Evolutionary conservation across 768 basidiomycete species (phyloP).

Genomic region (Boletus reticuloceps): DNA sequence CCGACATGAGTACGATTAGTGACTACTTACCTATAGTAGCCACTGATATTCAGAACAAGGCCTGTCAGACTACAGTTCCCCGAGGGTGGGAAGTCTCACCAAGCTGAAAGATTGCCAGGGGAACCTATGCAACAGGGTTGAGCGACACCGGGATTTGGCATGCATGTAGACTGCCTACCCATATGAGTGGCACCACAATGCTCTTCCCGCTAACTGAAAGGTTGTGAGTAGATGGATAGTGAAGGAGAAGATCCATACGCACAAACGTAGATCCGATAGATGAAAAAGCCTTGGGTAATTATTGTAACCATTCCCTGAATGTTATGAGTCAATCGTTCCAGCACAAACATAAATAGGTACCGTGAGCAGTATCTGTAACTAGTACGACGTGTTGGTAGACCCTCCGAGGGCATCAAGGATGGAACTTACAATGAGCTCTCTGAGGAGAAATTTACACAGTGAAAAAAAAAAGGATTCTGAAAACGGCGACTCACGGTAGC

Average conservation of each 20-base stretch:
- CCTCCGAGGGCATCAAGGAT: not conserved
- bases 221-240: not conserved
- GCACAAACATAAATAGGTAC: not conserved
- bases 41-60: not conserved
- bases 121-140: not conserved
- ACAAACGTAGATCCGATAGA: constrained; percentile 4
- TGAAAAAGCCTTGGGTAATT: not conserved
- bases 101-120: constrained; percentile 1
- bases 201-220: constrained; percentile 3
- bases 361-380: constrained; percentile 5
- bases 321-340: too few species aligned
- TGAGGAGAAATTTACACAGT: not conserved
- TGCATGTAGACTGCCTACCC: not conserved
- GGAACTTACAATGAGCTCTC: constrained; percentile 10
- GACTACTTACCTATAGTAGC: not conserved
- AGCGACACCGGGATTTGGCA: not conserved
- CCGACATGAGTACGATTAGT: not conserved
- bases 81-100: not conserved
- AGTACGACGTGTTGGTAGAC: not conserved
- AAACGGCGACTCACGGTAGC: not conserved
- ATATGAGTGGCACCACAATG: constrained; percentile 1
- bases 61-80: not conserved
- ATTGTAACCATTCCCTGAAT: not conserved
- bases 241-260: not conserved
- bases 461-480: too few species aligned